phyloP scores from a whole-genome alignment of 116 monocot species.

The Papilionanthe hybrid region DNA sequence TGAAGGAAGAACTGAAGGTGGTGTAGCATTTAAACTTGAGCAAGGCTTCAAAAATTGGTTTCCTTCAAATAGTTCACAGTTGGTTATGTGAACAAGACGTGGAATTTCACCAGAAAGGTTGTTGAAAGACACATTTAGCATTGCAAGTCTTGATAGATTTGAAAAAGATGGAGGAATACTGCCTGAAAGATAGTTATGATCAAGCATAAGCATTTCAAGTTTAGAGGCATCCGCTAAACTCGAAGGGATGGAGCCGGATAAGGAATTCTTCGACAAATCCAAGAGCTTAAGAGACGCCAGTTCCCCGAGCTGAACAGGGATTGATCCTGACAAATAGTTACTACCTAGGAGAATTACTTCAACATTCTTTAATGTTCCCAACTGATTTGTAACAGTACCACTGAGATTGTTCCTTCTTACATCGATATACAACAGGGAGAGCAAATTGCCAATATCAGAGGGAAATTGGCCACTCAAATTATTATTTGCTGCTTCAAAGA shows the following conservation, averaged over 20 bases:
- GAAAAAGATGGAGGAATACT: slow-evolving; percentile 37
- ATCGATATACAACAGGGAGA: slow-evolving; percentile 27
- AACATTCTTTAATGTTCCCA: slow-evolving; percentile 17
- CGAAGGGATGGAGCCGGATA: slow-evolving; percentile 39
- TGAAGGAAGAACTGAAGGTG: slow-evolving; percentile 10
- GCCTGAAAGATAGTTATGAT: slow-evolving; percentile 49
- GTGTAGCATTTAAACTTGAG: slow-evolving; percentile 1
- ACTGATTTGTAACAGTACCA: slow-evolving; percentile 19
- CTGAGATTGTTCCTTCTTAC: slow-evolving; percentile 31
- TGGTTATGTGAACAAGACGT: slow-evolving; percentile 13
- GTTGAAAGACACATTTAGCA: slow-evolving; percentile 60
- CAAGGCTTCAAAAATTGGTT: slow-evolving; percentile 44
- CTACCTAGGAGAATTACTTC: slow-evolving; percentile 22
- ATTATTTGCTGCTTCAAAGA: slow-evolving; percentile 47
- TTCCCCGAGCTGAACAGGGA: slow-evolving; percentile 33
- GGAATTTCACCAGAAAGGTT: slow-evolving; percentile 62
- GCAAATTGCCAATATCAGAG: slow-evolving; percentile 17
- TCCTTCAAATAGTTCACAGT: slow-evolving; percentile 42
- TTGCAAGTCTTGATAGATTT: slow-evolving; percentile 23
- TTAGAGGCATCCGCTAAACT: slow-evolving; percentile 25
- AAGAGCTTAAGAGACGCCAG: slow-evolving; percentile 31
- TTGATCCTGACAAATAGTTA: slow-evolving; percentile 36
- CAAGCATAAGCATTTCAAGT: slow-evolving; percentile 34
- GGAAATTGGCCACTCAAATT: slow-evolving; percentile 28
- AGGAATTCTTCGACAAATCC: slow-evolving; percentile 47